A percentile compares a stretch with the other conserved stretches of the same genome.
Conservation (phyloP, 2,329 filamentous ascomycete genomes). For the Cladosporium sp. region DNA sequence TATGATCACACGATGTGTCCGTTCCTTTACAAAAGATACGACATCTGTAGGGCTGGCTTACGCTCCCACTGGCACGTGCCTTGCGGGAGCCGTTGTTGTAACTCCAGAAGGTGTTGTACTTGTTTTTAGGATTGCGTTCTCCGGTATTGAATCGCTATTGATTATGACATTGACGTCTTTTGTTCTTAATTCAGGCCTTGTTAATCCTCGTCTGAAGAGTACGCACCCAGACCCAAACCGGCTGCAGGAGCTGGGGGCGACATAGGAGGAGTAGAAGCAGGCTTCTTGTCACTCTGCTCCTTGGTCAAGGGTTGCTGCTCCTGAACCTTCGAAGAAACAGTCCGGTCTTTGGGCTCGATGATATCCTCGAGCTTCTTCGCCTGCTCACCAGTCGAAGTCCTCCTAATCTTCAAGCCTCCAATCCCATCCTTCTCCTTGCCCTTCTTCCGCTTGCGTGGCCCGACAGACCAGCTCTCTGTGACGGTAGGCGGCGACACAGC, state of each 20-base stretch:
- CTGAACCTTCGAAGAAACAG: background rate
- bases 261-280: constrained; percentile 24
- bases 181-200: background rate
- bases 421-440: constrained; percentile 38
- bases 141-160: background rate
- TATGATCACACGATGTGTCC: background rate
- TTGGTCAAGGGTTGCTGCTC: background rate
- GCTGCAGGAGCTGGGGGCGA: constrained; percentile 19
- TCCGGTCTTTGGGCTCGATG: background rate
- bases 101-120: background rate
- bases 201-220: constrained; percentile 47
- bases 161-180: background rate
- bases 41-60: background rate
- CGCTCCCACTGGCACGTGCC: background rate
- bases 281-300: background rate
- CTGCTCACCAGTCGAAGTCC: constrained; percentile 33
- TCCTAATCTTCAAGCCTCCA: constrained; percentile 48
- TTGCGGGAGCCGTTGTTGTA: background rate
- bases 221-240: constrained; percentile 42
- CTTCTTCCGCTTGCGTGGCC: constrained; percentile 39
- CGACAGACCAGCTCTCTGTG: constrained; percentile 42
- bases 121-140: background rate
- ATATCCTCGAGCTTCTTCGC: constrained; percentile 3
- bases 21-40: background rate
- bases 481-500: constrained; percentile 51